Base-by-base conservation (phyloP, 495 filamentous ascomycete genomes). In the Penicillium steckii region DNA sequence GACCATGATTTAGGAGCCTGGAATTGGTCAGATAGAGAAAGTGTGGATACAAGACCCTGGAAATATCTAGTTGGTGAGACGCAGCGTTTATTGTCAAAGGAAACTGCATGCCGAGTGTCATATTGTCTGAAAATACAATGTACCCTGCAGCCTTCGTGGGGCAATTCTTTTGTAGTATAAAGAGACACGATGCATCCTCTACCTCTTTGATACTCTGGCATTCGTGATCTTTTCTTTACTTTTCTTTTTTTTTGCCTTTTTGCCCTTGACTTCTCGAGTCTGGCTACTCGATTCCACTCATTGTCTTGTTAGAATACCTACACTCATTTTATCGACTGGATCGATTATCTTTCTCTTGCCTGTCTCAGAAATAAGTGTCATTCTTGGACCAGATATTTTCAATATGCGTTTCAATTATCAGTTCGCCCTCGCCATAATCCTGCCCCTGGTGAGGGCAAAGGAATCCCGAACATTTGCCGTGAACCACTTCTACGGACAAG, bases 401-500 rank as follows among this genome's bases (percentile, higher is more conserved):
- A 41, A 41, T 22, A 41, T 41, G 38, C 18, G 18, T 12, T 12
- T 41, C 38, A 1, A 41, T 13, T 13, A 10, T 9, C 19, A 23
- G n/a, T n/a, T n/a, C 0, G 4, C 18, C 18, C 8, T 41, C 18
- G 38, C 21, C 1, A 13, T n/a, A 23, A 9, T n/a, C 17, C 17
- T 30, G 18, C 17, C 32, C 3, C 3, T 24, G 3, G 25, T 18
- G 17, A 33, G 12, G 15, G 52, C 52, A 15, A 55, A 55, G 30
- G 46, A 55, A 17, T 24, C 21, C 23, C 55, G 50, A 41, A 58
- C 50, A 5, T 58, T 58, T 25, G 55, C 55, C 19, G 50, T 58
- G n/a, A 53, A 58, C 12, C 55, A 58, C 25, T 58, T 58, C 46
- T 58, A 58, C 15, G 55, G 55, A 33, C 47, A 53, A n/a, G 50